Conservation (phyloP, 441 rosid genomes). For the Populus hybrid region DNA sequence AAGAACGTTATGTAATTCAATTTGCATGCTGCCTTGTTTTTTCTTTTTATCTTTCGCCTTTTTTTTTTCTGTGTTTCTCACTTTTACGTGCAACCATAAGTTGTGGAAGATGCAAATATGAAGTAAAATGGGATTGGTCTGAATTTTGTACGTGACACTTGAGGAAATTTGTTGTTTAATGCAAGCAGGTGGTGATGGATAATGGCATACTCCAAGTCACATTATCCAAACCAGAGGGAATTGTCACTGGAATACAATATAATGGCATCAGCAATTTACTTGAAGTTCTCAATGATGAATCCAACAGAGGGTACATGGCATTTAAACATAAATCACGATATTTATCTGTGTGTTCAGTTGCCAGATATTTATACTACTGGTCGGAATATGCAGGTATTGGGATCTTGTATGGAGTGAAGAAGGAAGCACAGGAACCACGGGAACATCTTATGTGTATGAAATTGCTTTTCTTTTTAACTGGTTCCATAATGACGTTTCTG, state of each 20-base stretch:
- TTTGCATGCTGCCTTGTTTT: not conserved
- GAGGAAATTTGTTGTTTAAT: not conserved
- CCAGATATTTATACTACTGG: not conserved
- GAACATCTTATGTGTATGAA: conserved; percentile 46
- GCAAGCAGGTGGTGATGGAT: conserved; percentile 48
- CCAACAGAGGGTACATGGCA: conserved; percentile 39
- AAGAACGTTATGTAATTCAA: conserved; percentile 48
- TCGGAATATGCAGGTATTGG: conserved; percentile 57
- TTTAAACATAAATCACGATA: not conserved
- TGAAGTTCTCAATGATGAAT: conserved; percentile 48
- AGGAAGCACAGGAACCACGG: conserved; percentile 50
- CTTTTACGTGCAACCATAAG: not conserved
- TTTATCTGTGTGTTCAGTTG: not conserved
- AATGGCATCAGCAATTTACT: conserved; percentile 71
- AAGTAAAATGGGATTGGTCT: not conserved
- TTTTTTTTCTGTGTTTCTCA: not conserved
- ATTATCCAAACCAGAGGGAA: conserved; percentile 1
- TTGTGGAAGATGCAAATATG: not conserved
- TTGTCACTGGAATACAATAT: conserved; percentile 45
- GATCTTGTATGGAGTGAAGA: conserved; percentile 77
- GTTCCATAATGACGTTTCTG: not conserved
- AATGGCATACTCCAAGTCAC: conserved; percentile 50
- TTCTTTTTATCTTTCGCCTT: not conserved
- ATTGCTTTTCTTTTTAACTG: not conserved
- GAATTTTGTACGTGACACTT: not conserved